These are phyloP conservation scores for Phytophthora tubulina DNA, from an alignment of 352 stramenopile species.

Conservation along the genomic window DNA sequence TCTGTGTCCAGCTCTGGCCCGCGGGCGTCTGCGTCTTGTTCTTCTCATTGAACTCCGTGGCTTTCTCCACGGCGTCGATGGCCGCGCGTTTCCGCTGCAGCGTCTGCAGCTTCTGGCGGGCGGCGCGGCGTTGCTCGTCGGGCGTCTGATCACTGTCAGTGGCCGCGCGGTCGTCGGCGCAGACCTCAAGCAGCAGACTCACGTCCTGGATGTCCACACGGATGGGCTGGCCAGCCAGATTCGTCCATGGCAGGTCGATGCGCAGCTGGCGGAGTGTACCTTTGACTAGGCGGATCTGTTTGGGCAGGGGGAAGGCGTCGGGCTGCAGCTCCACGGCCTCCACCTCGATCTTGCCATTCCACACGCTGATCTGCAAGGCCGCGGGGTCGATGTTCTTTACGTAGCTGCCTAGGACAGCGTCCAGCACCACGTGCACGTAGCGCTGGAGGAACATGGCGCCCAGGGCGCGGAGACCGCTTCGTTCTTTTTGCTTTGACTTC, in stretches of 20 bases:
- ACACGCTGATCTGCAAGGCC: constrained; percentile 86
- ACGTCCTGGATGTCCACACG: constrained; percentile 82
- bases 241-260: constrained; percentile 82
- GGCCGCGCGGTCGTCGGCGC: constrained; percentile 38
- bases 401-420: constrained; percentile 85
- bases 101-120: constrained; percentile 57
- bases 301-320: constrained; percentile 74
- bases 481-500: background rate
- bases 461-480: background rate
- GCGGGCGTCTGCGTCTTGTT: constrained; percentile 32
- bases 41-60: constrained; percentile 68
- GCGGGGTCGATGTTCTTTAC: constrained; percentile 91
- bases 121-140: constrained; percentile 36
- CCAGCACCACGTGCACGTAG: constrained; percentile 86
- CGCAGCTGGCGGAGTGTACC: constrained; percentile 78
- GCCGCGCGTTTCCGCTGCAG: constrained; percentile 83
- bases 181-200: constrained; percentile 72
- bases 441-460: constrained; percentile 79
- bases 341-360: constrained; percentile 88
- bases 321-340: constrained; percentile 83
- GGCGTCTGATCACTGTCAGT: constrained; percentile 17
- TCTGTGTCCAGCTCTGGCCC: constrained; percentile 68
- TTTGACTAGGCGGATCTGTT: constrained; percentile 75
- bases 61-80: constrained; percentile 81
- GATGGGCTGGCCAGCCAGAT: constrained; percentile 78